Conservation (phyloP, 139 green algal species). For the Coelastrella sp. region DNA sequence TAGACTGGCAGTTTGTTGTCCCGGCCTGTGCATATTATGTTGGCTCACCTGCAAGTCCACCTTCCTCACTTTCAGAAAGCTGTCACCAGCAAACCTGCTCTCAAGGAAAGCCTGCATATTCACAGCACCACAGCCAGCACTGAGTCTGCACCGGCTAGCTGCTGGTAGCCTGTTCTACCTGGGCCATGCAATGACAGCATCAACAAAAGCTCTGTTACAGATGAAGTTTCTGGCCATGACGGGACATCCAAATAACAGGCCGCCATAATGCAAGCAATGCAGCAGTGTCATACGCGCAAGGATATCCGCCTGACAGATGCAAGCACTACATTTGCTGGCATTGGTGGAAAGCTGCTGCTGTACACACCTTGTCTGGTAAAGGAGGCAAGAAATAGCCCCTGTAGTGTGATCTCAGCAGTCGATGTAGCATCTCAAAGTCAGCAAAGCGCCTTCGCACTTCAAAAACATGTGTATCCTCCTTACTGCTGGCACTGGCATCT, state of each 20-base stretch:
- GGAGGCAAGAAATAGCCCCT: conserved; percentile 93
- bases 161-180: no score
- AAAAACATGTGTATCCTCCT: conserved; percentile 1
- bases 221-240: no score
- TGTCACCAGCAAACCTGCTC: conserved; percentile 64
- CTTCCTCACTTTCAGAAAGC: conserved; percentile 64
- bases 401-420: conserved; percentile 60
- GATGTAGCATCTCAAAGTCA: conserved; percentile 88
- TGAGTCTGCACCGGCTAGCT: no score
- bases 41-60: conserved; percentile 65
- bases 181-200: no score
- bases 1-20: not conserved
- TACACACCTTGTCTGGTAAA: conserved; percentile 79
- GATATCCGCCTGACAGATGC: no score
- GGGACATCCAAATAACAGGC: no score
- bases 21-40: not conserved
- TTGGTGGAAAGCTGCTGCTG: not conserved
- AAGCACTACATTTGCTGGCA: no score
- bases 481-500: conserved; percentile 6
- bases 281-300: no score
- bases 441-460: conserved; percentile 84
- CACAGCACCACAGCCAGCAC: no score
- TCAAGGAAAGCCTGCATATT: conserved; percentile 75
- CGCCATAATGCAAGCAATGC: no score
- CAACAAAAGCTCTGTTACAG: no score